Evolutionary conservation across 768 basidiomycete species (phyloP), one percentile per base, ranked within the genome.

Genomic region (Asterophora lycoperdoides): DNA sequence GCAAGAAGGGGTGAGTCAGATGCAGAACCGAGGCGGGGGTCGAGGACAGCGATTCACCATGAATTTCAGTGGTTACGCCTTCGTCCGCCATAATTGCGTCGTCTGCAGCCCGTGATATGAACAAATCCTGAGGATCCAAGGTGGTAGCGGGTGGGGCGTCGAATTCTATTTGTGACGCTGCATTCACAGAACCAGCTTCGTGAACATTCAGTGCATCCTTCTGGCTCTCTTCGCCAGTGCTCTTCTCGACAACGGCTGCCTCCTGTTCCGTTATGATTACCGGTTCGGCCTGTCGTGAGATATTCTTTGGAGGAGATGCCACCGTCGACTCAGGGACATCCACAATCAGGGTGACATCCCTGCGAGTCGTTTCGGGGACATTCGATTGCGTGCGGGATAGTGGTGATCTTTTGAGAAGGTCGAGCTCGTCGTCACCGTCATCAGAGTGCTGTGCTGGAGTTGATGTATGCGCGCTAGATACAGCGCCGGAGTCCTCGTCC

Each of bases 371-470:
- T 15, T 17, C 9, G 1, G 36, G 4, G 28, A 11, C 26, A 14
- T n/a, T 19, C 4, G 37, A 17, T 14, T 52, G 49, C 34, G 52
- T 38, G 26, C 60, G 43, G 28, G 51, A 45, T 8, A 56, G 51
- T 41, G 67, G 64, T 3, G 66, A 54, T 34, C 33, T 50, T 11
- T 65, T 65, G 29, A 75, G 63, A 37, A 74, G 57, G 52, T 75
- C 73, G 7, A 75, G 68, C 56, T 74, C 72, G 48, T 74, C 71
- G n/a, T 53, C 60, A 6, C 58, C 62, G 29, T 70, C 66, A 47
- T 68, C 66, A 33, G 41, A 29, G 41, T 57, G 56, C 18, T n/a
- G 38, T 35, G 28, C 41, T 37, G n/a, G 44, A 33, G 14, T 26
- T 13, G 39, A 40, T 30, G 28, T 44, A 6, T 26, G 20, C 18